Evolutionary conservation across 2,329 filamentous ascomycete species (phyloP), one percentile per base, ranked within the genome.

Genomic region (Aspergillus uvarum): DNA sequence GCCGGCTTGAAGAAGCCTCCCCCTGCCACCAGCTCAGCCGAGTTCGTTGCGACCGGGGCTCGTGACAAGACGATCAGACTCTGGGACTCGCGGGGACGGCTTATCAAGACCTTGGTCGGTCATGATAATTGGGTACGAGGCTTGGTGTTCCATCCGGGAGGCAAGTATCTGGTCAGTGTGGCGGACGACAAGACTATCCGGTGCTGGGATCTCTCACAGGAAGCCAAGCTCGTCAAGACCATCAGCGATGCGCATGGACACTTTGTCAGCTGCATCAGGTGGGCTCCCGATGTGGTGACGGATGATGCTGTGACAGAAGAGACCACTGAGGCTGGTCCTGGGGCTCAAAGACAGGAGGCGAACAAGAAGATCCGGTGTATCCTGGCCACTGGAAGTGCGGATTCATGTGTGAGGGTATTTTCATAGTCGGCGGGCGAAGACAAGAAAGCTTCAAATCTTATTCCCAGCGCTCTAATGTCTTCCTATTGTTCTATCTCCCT

Each of bases 111-210:
- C 0, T 81, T 98, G 1, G 79, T 87, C 1, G 94, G 94, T 1
- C 94, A 97, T 73, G 93, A 97, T 74, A 97, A 97, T 73, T 98
- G 94, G 94, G 87, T 98, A 8, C 87, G 92, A 32, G 89, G 85
- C 0, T 77, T 97, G 5, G 87, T 92, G 10, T 98, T 96, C 74
- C 94, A 97, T 70, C 94, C 94, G 0, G 90, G 91, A 8, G 94
- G 94, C 48, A 96, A 94, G 76, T 97, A 95, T 70, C 83, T 98
- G 1, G 79, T 98, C 5, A 93, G 89, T 6, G 91, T 90, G 21
- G 85, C 89, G 16, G 94, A 98, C 73, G 94, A 98, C 79, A 96
- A 95, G 79, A 93, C 91, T 4, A 82, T 98, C 61, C 84, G 93
- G 58, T 97, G 93, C 80, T 98, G 94, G 94, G 94, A 98, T 78